Evolutionary conservation across 2,329 filamentous ascomycete genomes (phyloP).

Genomic region (Trichoderma cornu-damae): DNA sequence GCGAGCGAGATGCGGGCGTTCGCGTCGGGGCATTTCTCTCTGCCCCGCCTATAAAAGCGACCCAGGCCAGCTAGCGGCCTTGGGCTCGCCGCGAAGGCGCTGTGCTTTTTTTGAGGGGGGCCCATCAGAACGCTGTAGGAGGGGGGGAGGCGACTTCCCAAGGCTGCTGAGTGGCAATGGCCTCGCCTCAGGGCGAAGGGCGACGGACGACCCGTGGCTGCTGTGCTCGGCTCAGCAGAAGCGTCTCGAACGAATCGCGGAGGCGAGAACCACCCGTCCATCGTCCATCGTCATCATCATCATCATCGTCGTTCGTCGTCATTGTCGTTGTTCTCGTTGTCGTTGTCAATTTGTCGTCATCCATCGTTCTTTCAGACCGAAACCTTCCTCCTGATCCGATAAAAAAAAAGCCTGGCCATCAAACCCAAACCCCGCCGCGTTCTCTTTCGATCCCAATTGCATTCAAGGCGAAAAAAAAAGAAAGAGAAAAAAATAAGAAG

Average conservation of each 20-base stretch:
- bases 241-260: background rate
- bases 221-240: background rate
- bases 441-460: background rate
- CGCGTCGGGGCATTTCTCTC: background rate
- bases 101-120: background rate
- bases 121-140: background rate
- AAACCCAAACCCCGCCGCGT: too few species aligned
- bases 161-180: background rate
- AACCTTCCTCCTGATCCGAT: background rate
- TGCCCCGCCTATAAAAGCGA: background rate
- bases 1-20: too few species aligned
- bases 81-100: background rate
- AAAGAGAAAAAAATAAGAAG: too few species aligned
- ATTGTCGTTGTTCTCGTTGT: too few species aligned
- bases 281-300: too few species aligned
- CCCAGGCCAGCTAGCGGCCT: background rate
- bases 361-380: background rate
- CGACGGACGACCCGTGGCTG: background rate
- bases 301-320: too few species aligned
- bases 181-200: background rate
- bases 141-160: background rate
- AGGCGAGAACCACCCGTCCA: too few species aligned
- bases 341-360: too few species aligned
- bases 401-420: conserved; percentile 1
- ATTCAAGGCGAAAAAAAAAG: too few species aligned